These are phyloP conservation scores for Ogataea zsoltii DNA, from an alignment of 805 yeast genomes.

Conservation along the genomic window DNA sequence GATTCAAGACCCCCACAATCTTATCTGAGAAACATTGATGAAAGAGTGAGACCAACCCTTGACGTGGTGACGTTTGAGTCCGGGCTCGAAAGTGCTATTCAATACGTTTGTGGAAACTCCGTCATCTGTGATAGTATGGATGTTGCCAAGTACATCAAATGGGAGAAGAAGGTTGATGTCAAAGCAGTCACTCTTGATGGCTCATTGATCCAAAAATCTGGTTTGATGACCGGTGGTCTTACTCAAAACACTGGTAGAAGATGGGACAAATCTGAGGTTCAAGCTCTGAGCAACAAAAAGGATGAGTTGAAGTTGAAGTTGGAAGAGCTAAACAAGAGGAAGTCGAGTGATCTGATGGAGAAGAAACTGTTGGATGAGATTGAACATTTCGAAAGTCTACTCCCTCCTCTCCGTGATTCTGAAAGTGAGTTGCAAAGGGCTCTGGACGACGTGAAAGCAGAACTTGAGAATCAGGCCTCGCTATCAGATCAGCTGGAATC, in stretches of 20 bases:
- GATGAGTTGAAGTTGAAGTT: conserved; percentile 49
- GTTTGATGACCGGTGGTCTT: conserved; percentile 90
- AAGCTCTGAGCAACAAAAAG: conserved; percentile 50
- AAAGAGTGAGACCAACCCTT: conserved; percentile 61
- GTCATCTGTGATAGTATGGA: conserved; percentile 72
- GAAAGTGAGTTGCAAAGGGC: conserved; percentile 28
- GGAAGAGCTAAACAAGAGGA: conserved; percentile 42
- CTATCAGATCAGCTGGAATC: conserved; percentile 25
- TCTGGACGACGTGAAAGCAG: conserved; percentile 40
- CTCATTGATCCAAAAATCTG: conserved; percentile 77
- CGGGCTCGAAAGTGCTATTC: conserved; percentile 71
- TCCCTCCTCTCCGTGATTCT: conserved; percentile 32
- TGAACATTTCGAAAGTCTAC: conserved; percentile 40
- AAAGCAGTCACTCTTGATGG: conserved; percentile 85
- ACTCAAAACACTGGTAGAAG: conserved; percentile 49
- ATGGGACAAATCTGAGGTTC: conserved; percentile 76
- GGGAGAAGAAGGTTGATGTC: conserved; percentile 57
- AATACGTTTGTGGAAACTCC: conserved; percentile 76
- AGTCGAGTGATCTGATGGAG: conserved; percentile 57
- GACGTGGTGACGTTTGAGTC: conserved; percentile 76
- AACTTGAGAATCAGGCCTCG: conserved; percentile 48
- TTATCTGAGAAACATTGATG: conserved; percentile 52
- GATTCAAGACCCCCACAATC: conserved; percentile 54
- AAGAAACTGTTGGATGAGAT: conserved; percentile 59
- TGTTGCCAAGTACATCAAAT: conserved; percentile 69